Evolutionary conservation across 495 filamentous ascomycete genomes (phyloP).

Genomic region (Aspergillus incahuasiensis): DNA sequence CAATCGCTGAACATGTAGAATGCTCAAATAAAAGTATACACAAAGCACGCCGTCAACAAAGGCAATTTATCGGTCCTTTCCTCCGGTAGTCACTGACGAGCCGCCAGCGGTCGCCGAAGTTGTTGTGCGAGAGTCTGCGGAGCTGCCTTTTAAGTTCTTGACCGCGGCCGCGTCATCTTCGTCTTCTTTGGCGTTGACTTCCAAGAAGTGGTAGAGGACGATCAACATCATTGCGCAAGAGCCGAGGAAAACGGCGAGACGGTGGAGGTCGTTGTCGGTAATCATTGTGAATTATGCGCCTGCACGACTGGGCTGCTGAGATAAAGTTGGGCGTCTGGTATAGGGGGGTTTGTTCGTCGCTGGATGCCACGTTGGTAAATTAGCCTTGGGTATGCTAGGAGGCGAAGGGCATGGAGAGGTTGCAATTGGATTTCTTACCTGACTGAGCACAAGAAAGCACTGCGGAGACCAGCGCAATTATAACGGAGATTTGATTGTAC

Average conservation of each 20-base stretch:
- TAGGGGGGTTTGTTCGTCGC: background rate
- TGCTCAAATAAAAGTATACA: background rate
- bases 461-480: background rate
- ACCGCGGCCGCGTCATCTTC: conserved; percentile 35
- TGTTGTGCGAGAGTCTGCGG: conserved; percentile 15
- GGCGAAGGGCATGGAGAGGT: background rate
- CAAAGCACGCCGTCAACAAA: background rate
- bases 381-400: background rate
- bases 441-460: background rate
- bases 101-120: conserved; percentile 17
- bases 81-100: conserved; percentile 14
- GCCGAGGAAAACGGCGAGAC: conserved; percentile 89
- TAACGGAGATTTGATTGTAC: background rate
- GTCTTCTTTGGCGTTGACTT: conserved; percentile 77
- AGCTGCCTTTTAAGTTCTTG: conserved; percentile 23
- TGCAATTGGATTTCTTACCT: conserved; percentile 1
- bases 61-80: conserved; percentile 12
- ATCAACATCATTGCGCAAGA: conserved; percentile 89
- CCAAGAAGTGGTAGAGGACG: conserved; percentile 93
- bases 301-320: background rate
- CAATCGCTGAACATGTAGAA: background rate
- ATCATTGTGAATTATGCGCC: conserved; percentile 59
- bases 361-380: conserved; percentile 12
- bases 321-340: background rate
- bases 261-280: conserved; percentile 77